Conservation (phyloP, 768 basidiomycete species). For the Psilocybe cubensis region DNA sequence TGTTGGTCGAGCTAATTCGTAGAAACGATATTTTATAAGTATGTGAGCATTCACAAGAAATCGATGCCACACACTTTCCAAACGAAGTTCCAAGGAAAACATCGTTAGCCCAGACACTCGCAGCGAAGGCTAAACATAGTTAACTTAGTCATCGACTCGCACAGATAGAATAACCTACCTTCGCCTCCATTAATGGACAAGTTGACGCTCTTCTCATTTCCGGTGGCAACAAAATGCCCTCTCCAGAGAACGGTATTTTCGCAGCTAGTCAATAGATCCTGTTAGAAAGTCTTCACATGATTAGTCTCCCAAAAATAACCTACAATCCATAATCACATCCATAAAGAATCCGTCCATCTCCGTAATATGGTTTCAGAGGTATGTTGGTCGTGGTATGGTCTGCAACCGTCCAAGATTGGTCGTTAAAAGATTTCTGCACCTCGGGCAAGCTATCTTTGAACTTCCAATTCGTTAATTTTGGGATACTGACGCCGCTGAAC, state of each 20-base stretch:
- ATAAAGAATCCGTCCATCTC: conserved; percentile 78
- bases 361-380: conserved; percentile 68
- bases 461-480: conserved; percentile 69
- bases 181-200: conserved; percentile 82
- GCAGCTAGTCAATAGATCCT: conserved; percentile 49
- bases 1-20: conserved; percentile 70
- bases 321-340: conserved; percentile 89
- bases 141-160: not conserved
- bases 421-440: conserved; percentile 57
- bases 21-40: not conserved
- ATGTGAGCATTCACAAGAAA: not conserved
- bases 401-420: conserved; percentile 66
- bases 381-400: conserved; percentile 77
- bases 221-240: conserved; percentile 74
- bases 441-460: conserved; percentile 81
- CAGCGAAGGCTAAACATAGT: conserved; percentile 67
- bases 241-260: conserved; percentile 84
- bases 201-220: conserved; percentile 64
- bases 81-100: conserved; percentile 73
- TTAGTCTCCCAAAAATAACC: conserved; percentile 30
- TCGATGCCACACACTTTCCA: conserved; percentile 58
- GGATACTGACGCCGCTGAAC: conserved; percentile 39
- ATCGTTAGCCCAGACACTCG: conserved; percentile 80
- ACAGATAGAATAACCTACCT: conserved; percentile 40
- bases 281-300: conserved; percentile 3